Evolutionary conservation across 179 eudicot species (phyloP).

Genomic region (Corrigiola litoralis): DNA sequence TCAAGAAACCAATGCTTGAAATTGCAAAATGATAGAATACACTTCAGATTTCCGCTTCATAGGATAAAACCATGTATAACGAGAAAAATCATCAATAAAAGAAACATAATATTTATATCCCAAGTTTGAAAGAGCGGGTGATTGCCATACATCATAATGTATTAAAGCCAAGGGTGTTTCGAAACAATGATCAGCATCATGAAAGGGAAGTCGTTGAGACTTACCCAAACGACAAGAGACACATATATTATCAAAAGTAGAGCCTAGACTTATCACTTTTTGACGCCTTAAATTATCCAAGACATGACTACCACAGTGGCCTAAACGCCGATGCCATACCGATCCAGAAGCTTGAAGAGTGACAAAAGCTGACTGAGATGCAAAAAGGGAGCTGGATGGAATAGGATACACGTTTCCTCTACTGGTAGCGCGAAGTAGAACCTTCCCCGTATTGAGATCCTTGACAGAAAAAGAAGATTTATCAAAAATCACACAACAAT

Average conservation of each 20-base stretch:
- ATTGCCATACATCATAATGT: neutral
- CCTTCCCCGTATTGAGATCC: no score
- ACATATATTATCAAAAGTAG: neutral
- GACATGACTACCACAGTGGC: neutral
- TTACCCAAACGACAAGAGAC: neutral
- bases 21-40: neutral
- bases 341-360: neutral
- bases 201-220: neutral
- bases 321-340: neutral
- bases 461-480: neutral
- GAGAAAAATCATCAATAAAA: constrained; percentile 9
- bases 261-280: neutral
- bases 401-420: neutral
- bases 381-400: no score
- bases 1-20: no score
- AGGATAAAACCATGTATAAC: neutral
- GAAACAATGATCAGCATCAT: neutral
- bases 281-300: neutral
- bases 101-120: neutral
- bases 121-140: neutral
- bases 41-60: neutral
- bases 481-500: neutral
- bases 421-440: no score
- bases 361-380: no score
- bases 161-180: neutral